Base-by-base conservation (phyloP, 2,329 filamentous ascomycete species). In the Diplodia corticola region DNA sequence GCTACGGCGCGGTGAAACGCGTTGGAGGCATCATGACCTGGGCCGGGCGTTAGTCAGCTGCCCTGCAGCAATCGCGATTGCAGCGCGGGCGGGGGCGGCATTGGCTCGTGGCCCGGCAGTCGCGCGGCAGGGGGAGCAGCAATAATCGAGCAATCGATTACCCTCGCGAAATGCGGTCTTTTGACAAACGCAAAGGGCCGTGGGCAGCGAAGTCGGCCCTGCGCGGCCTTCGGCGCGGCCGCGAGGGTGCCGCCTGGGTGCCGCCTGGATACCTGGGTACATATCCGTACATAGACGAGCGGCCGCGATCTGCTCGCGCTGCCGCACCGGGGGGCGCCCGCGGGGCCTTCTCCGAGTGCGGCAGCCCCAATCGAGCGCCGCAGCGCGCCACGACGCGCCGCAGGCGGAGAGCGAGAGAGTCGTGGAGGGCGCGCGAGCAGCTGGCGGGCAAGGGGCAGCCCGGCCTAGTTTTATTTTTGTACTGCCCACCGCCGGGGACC, bases 401-500 rank as follows among this genome's bases (percentile, higher is more conserved):
- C n/a, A 30, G 40, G 9, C 24, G 28, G 15, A 44, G 4, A 22
- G 5, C 12, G 15, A n/a, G 15, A 44, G 4, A 22, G 5, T n/a
- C 30, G 20, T 22, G n/a, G 15, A 10, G 59, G 59, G 13, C 57
- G 33, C 35, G 24, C 22, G 44, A 17, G 26, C 44, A 28, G 49
- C 30, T 17, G 26, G 33, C 15, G 46, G 22, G 60, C 33, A 24
- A 12, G 49, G 37, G 49, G 50, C 50, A 64, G 35, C 61, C n/a
- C 20, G 30, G 50, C 59, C 57, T 61, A 61, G 49, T 61, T 61
- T 49, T 61, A 61, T 61, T 61, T 61, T 49, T 61, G 57, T 61
- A 49, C 61, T 51, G 61, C 61, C 30, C 50, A 33, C 37, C 61
- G 61, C 40, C 61, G 30, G 61, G 54, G 51, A 46, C 46, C 53